These are phyloP conservation scores for Oemleria cerasiformis DNA, from an alignment of 306 rosid genomes.

Conservation along the genomic window DNA sequence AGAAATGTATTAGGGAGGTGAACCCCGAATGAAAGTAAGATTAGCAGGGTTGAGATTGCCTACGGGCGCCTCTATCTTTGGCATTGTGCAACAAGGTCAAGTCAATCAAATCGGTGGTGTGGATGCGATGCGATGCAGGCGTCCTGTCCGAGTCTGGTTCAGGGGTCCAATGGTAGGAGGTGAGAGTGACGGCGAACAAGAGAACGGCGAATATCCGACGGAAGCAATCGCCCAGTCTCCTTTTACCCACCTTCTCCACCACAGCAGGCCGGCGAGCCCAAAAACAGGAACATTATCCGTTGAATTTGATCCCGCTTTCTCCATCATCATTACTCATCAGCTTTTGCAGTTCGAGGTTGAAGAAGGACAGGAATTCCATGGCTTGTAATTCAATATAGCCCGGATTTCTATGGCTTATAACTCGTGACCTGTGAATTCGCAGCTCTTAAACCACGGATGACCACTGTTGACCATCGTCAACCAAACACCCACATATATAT, in stretches of 20 bases:
- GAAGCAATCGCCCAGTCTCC: conserved; percentile 48
- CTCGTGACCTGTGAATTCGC: neutral
- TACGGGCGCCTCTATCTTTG: conserved; percentile 62
- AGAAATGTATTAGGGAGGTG: neutral
- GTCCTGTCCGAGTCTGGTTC: conserved; percentile 9
- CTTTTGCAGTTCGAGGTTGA: neutral
- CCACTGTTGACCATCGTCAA: neutral
- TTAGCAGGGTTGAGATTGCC: neutral
- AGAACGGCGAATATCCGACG: conserved; percentile 34
- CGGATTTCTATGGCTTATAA: neutral
- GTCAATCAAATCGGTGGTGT: conserved; percentile 45
- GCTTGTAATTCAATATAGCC: neutral
- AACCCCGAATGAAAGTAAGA: neutral
- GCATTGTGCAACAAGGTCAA: conserved; percentile 58
- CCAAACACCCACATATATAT: too few relatives aligned
- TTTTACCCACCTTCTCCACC: conserved; percentile 53
- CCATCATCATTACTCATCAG: neutral
- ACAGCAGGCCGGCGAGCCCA: conserved; percentile 28
- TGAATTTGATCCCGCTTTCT: neutral
- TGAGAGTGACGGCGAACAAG: conserved; percentile 38
- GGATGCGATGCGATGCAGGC: conserved; percentile 11
- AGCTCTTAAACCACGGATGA: neutral
- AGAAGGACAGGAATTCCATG: neutral
- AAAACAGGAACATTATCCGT: conserved; percentile 21
- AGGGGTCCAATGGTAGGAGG: conserved; percentile 27